A percentile compares a stretch with the other conserved stretches of the same genome.
Conservation (phyloP, 148 eudicot genomes). For the Nepenthes gracilis region DNA sequence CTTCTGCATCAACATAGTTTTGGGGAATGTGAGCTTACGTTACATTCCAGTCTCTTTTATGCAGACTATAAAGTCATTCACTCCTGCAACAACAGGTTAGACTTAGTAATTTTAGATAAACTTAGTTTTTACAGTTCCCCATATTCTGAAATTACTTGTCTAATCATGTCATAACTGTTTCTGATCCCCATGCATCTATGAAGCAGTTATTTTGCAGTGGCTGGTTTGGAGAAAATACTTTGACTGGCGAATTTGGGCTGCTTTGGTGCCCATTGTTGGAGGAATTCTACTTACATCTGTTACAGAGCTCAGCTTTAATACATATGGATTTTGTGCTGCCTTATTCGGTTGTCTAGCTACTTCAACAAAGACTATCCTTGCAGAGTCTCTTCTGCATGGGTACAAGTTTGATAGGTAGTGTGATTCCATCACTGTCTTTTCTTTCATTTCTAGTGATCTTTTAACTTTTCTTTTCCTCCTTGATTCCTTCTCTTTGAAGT, state of each 20-base stretch:
- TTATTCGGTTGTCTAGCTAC: constrained; percentile 95
- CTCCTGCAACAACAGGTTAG: constrained; percentile 97
- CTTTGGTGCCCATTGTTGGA: constrained; percentile 92
- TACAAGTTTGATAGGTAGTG: constrained; percentile 92
- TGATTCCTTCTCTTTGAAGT: not conserved
- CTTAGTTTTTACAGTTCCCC: not conserved
- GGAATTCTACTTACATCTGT: constrained; percentile 92
- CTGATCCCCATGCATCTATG: constrained; percentile 14
- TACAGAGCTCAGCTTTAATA: constrained; percentile 87
- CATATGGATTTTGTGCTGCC: constrained; percentile 91
- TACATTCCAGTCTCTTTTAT: constrained; percentile 96
- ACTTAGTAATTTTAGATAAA: not conserved
- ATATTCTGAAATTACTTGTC: not conserved
- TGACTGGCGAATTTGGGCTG: constrained; percentile 87
- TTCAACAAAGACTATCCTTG: constrained; percentile 91
- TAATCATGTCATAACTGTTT: not conserved
- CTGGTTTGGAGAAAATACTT: constrained; percentile 83
- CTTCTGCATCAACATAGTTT: constrained; percentile 85
- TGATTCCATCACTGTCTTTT: not conserved
- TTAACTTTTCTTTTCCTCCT: no score
- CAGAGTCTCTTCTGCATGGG: constrained; percentile 91
- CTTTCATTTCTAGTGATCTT: not conserved
- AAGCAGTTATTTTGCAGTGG: constrained; percentile 89
- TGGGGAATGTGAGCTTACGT: constrained; percentile 91
- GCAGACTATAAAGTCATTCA: constrained; percentile 97